Base-by-base conservation (phyloP, 495 filamentous ascomycete genomes). In the Aspergillus sparsus region DNA sequence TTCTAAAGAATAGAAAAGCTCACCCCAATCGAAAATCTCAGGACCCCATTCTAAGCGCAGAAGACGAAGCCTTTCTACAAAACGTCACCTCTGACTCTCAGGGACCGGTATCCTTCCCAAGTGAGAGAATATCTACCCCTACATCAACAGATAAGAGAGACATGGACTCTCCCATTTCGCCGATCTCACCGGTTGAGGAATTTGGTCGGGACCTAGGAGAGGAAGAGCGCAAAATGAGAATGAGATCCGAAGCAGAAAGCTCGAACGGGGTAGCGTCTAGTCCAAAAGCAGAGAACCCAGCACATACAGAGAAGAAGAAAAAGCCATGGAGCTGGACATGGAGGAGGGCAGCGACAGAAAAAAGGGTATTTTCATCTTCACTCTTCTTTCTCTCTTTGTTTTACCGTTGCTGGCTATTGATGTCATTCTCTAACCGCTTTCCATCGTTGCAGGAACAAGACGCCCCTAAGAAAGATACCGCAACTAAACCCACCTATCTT, bases 21-120 rank as follows among this genome's bases (percentile, higher is more conserved):
- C 60, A 67, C 39, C 67, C 71, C 16, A 62, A 67, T 56, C 62
- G 70, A 64, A 70, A 64, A n/a, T 56, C 71, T 13, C 74, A 76
- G 10, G 71, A 77, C 35, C 83, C 80, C 9, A 77, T 86, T 10
- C 64, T 87, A 9, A 81, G 73, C 8, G 66, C 77, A 18, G 79
- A 81, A 57, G 85, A 87, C 52, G 84, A 86, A 65, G 72, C 74
- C 21, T 86, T 84, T 61, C 65, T 87, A 16, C 74, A 73, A 11
- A 75, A 74, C 37, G 73, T 85, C 33, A 80, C 78, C 33, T 63
- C 73, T 2, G 66, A 75, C 49, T 64, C 64, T 51, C 54, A 55
- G 27, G 58, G 33, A 33, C 49, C 6, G 15, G 18, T 47, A 18
- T 21, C 15, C 15, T 9, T n/a, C 27, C 27, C 15, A 16, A 7